These are phyloP conservation scores for Globisporangium recalcitrans DNA, from an alignment of 352 stramenopile genomes.

Conservation along the genomic window DNA sequence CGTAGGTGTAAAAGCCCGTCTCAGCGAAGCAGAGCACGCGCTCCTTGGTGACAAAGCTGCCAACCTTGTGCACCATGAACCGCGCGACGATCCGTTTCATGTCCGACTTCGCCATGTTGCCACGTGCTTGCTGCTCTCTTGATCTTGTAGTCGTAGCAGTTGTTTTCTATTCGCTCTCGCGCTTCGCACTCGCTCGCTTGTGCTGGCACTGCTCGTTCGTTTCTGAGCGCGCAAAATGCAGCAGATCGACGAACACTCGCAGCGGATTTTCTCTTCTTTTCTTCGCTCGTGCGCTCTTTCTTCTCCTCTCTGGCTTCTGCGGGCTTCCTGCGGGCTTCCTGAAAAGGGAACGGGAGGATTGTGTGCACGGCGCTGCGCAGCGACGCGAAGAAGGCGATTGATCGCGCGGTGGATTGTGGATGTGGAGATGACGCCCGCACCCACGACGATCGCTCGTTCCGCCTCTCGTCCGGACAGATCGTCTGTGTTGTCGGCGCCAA, in stretches of 20 bases:
- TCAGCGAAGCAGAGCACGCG: constrained; percentile 77
- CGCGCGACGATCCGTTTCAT: constrained; percentile 56
- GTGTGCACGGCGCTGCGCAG: too few species aligned
- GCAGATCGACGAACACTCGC: neutral
- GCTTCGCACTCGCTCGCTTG: neutral
- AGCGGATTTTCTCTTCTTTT: neutral
- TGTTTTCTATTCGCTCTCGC: neutral
- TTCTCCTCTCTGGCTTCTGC: neutral
- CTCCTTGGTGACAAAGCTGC: constrained; percentile 81
- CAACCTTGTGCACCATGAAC: constrained; percentile 84
- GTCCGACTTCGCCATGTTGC: constrained; percentile 31
- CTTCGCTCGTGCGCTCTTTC: too few species aligned
- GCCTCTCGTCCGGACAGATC: neutral
- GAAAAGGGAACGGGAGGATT: constrained; percentile 5
- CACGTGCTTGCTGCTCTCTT: neutral
- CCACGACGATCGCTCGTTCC: neutral
- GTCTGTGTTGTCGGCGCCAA: constrained; percentile 2
- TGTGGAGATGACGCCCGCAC: neutral
- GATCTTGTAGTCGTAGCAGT: neutral
- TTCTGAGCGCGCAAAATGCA: neutral
- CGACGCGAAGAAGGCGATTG: neutral
- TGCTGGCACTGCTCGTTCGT: neutral
- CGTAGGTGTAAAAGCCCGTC: constrained; percentile 66
- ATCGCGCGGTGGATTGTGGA: neutral
- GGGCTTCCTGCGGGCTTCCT: neutral